These are phyloP conservation scores for Pistacia integerrima DNA, from an alignment of 345 rosid genomes.

Conservation along the genomic window DNA sequence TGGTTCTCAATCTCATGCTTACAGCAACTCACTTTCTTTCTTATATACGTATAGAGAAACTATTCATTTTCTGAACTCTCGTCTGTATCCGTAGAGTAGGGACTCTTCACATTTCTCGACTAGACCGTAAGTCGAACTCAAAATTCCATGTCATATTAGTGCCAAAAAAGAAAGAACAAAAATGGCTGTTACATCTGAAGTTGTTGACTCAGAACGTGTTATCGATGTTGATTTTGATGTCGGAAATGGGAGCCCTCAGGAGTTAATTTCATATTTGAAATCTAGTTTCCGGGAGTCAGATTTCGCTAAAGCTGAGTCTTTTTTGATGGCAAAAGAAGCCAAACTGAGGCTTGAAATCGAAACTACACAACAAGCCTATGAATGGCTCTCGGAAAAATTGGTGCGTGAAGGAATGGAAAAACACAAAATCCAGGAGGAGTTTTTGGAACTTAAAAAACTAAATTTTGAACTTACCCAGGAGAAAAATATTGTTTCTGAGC, in stretches of 20 bases:
- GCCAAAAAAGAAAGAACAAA: background rate
- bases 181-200: background rate
- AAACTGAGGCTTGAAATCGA: constrained; percentile 19
- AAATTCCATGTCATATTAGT: too few species aligned
- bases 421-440: background rate
- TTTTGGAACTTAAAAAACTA: background rate
- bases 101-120: too few species aligned
- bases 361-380: background rate
- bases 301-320: constrained; percentile 15
- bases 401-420: constrained; percentile 1
- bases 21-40: too few species aligned
- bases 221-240: background rate
- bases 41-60: too few species aligned
- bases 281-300: constrained; percentile 8
- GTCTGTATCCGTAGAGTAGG: too few species aligned
- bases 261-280: background rate
- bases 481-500: background rate
- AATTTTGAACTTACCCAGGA: constrained; percentile 9
- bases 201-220: background rate
- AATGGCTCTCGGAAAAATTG: background rate
- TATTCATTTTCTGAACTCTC: background rate
- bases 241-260: background rate
- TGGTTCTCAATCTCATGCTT: too few species aligned
- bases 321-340: constrained; percentile 16
- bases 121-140: too few species aligned